Base-by-base conservation (phyloP, 768 basidiomycete genomes). In the Macrocybe gigantea region DNA sequence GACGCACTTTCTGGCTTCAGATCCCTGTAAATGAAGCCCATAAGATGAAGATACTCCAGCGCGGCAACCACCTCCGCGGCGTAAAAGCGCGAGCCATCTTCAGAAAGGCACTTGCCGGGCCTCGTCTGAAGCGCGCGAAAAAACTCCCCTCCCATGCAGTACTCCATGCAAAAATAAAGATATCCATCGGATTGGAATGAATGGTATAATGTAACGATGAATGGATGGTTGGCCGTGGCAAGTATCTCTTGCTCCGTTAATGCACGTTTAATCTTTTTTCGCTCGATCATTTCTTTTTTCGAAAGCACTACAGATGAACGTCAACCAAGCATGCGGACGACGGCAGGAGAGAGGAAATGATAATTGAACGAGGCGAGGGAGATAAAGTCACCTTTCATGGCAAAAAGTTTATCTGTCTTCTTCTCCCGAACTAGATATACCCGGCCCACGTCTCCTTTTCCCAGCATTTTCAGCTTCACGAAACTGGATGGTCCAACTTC, bases 271-370 rank as follows among this genome's bases (percentile, higher is more conserved):
- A 99, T 95, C 77, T 99, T 99, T 74, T 95, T 96, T 59, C 96
- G 83, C 71, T 95, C 93, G 66, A 99, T 94, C 95, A 99, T 98
- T 75, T 99, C 96, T 74, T 88, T 91, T 75, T 98, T 98, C 44
- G 93, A 96, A 39, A 99, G 74, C 15, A 99, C 96, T 95, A 66
- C 60, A 62, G 62, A 67, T 62, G 64, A 69, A 62, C 50, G 52
- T 57, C 60, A 59, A 63, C 55, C 64, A 61, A 70, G 65, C 49
- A 63, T 40, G 31, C 15, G 10, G 43, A n/a, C 33, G 30, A 33
- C 29, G 15, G 13, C 31, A 48, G 53, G 49, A 61, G 49, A 52
- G 37, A 49, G 55, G 52, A 52, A 58, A 33, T 51, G 50, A 56
- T 48, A 55, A 50, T 55, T 50, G 53, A 56, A 47, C 40, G 34